Evolutionary conservation across 1,284 basidiomycete genomes (phyloP), one percentile per base, ranked within the genome.

Genomic region (Megacollybia platyphylla): DNA sequence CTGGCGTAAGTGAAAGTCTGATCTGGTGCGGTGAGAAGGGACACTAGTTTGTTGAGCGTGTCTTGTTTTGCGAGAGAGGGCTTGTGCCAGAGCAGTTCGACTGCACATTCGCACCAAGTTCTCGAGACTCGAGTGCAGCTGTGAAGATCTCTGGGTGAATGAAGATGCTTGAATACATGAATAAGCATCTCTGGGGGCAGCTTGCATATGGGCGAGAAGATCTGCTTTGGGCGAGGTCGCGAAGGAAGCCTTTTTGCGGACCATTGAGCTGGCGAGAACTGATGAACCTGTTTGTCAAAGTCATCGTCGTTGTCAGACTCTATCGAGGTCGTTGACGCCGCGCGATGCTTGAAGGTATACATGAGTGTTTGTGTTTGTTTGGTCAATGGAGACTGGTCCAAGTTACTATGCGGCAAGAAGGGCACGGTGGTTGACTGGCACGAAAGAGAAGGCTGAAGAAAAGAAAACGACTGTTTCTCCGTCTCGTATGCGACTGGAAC

Each of bases 51-150:
- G 57, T 81, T 72, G 41, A 94, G 73, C 36, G 82, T 82, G 41
- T 73, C 67, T 46, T 80, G 70, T 47, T 76, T 76, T 44, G 76
- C 69, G 56, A 94, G 81, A 43, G 71, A 70, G 11, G 94, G 93
- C 52, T 89, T 86, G 60, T 93, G 86, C 94, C 94, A 99, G 15
- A 98, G 72, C 13, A 97, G 72, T 59, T 97, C 91, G 43, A 94
- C 91, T 6, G 90, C 83, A 60, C 91, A 94, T 54, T 93, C 81
- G 66, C 92, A 97, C 93, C 96, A 98, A 9, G 81, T 72, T 45
- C 88, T 81, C 30, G 84, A 92, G 28, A 97, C 93, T 44, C 86
- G 76, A 45, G 96, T 70, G 39, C 79, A 73, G 48, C 72, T 70
- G 50, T 85, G 77, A 34, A 96, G 70, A 62, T 94, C 87, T 43